phyloP scores from a whole-genome alignment of 2,329 filamentous ascomycete genomes.

The Aureobasidium pullulans region DNA sequence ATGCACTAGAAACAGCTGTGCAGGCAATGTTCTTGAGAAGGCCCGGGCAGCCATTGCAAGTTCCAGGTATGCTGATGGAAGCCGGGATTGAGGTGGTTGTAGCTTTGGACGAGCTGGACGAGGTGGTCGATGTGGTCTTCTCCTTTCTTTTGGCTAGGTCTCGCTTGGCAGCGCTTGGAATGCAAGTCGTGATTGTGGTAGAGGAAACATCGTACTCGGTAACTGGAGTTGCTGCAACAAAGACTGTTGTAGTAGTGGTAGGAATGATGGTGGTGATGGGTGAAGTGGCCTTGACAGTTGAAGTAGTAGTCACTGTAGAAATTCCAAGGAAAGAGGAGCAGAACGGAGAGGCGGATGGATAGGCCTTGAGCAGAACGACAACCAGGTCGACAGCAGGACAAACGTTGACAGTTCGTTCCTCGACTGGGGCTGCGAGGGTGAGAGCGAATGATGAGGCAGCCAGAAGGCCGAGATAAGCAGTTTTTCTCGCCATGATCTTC shows the following conservation, averaged over 20 bases:
- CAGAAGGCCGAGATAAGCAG: constrained; percentile 27
- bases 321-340: constrained; percentile 16
- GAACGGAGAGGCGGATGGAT: constrained; percentile 10
- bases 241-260: neutral
- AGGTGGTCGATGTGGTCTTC: constrained; percentile 13
- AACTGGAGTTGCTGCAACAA: neutral
- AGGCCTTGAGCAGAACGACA: neutral
- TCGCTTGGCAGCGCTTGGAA: neutral
- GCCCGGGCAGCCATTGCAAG: neutral
- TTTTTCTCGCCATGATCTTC: neutral
- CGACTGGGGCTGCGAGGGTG: neutral
- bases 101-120: constrained; percentile 10
- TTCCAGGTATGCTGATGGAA: neutral
- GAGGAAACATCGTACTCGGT: neutral
- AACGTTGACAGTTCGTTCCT: neutral
- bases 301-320: constrained; percentile 2
- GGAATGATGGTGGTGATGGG: constrained; percentile 10
- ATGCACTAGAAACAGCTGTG: neutral
- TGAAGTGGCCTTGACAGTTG: neutral
- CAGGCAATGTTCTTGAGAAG: neutral
- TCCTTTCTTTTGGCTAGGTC: neutral
- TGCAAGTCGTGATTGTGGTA: constrained; percentile 4
- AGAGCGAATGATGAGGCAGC: neutral
- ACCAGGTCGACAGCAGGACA: neutral
- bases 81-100: constrained; percentile 9